Conservation (phyloP, 495 filamentous ascomycete genomes). For the Podospora australis region DNA sequence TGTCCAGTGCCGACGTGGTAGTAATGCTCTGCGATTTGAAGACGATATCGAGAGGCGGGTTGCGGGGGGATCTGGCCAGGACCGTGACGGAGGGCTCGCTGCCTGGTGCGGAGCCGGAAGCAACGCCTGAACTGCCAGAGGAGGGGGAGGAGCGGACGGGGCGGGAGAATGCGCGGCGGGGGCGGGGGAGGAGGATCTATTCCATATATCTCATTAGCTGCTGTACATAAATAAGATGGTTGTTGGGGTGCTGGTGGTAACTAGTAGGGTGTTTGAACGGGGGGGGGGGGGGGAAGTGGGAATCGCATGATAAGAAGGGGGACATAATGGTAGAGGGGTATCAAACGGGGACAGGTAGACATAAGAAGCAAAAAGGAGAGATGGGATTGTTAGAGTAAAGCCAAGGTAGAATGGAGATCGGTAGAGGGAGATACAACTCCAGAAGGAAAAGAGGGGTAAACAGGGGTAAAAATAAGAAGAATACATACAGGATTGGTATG, state of each 20-base stretch:
- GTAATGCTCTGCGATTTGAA: slow-evolving; percentile 53
- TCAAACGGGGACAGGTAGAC: neutral
- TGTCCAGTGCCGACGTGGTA: slow-evolving; percentile 59
- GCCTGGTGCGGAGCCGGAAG: slow-evolving; percentile 20
- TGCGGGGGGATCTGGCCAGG: slow-evolving; percentile 66
- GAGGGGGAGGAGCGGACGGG: neutral
- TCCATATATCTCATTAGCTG: too few species aligned
- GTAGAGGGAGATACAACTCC: neutral
- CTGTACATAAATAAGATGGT: too few species aligned
- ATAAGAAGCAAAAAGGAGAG: neutral
- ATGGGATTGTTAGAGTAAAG: neutral
- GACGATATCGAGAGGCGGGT: slow-evolving; percentile 56
- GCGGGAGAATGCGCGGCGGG: neutral
- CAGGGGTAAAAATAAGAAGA: neutral
- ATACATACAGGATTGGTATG: slow-evolving; percentile 62
- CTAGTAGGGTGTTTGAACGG: neutral
- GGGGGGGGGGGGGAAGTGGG: neutral
- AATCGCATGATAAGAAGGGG: neutral
- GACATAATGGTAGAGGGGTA: neutral
- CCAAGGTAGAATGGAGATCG: neutral
- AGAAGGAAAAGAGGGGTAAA: neutral
- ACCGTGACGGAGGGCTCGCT: slow-evolving; percentile 49
- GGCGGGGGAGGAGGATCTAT: neutral
- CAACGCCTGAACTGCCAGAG: neutral
- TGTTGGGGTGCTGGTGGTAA: too few species aligned